Percentiles rank a stretch among this genome's conserved stretches.
These are phyloP conservation scores for Sarocladium strictum DNA, from an alignment of 2,329 filamentous ascomycete genomes.

Conservation along the genomic window DNA sequence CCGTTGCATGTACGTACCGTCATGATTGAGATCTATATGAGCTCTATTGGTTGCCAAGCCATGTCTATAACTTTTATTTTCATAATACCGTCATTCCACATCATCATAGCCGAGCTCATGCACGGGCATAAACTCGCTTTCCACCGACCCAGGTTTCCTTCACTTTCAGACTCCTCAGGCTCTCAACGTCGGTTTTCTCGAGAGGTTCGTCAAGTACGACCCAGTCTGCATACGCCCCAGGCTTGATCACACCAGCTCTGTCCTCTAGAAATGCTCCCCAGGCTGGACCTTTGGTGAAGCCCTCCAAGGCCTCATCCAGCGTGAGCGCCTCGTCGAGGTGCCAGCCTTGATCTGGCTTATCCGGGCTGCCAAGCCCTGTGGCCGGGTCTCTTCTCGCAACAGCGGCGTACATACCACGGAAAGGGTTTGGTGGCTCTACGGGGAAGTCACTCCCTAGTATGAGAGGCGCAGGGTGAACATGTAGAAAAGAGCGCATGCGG, in stretches of 20 bases:
- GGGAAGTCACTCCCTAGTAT: constrained; percentile 67
- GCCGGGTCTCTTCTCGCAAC: constrained; percentile 54
- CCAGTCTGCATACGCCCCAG: constrained; percentile 64
- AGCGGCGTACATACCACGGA: constrained; percentile 64
- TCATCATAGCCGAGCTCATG: neutral
- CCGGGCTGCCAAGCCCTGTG: constrained; percentile 42
- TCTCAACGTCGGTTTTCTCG: constrained; percentile 39
- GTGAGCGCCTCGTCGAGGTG: constrained; percentile 52
- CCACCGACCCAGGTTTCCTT: constrained; percentile 66
- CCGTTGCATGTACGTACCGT: too few relatives aligned
- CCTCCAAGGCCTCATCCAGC: constrained; percentile 52
- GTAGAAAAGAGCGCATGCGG: constrained; percentile 57
- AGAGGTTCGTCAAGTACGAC: constrained; percentile 59
- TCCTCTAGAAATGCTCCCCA: constrained; percentile 54
- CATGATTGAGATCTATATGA: too few relatives aligned
- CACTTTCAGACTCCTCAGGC: constrained; percentile 48
- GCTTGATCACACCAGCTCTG: constrained; percentile 50
- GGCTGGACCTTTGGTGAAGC: constrained; percentile 56
- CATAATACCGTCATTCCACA: neutral
- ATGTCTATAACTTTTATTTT: neutral
- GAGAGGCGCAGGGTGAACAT: constrained; percentile 31
- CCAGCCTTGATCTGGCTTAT: constrained; percentile 39
- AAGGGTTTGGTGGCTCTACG: constrained; percentile 62
- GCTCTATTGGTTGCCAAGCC: neutral
- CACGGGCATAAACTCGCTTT: constrained; percentile 34